Base-by-base conservation (phyloP, 2,329 filamentous ascomycete species). In the Fusarium xylarioides region DNA sequence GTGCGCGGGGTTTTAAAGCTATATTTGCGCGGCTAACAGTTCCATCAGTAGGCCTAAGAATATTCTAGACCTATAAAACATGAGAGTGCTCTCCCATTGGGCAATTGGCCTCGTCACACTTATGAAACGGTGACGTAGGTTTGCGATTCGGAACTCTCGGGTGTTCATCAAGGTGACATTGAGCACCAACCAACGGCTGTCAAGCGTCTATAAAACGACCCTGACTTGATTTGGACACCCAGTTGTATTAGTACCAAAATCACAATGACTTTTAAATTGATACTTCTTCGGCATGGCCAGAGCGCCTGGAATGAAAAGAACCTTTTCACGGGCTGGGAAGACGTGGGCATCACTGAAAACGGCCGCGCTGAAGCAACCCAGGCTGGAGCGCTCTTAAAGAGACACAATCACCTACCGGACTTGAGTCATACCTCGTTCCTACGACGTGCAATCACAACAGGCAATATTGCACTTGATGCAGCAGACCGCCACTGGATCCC, bases 221-320 rank as follows among this genome's bases (percentile, higher is more conserved):
- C 7, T n/a, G 10, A 4, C 6, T 37, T 16, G 5, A 34, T 0
- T 1, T 1, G 1, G n/a, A 28, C 7, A 9, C 34, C 19, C 5
- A 4, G 9, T 11, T 4, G 7, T 21, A n/a, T 5, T 3, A 16
- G 2, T 16, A 5, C 4, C 14, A 4, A 16, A 12, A 21, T 28
- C 34, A 53, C 10, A 26, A 37, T 53, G 50, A 9, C 7, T 21
- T 28, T 53, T 1, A 28, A 37, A 28, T 16, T 53, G 4, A 53
- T 53, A 28, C 34, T 53, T 10, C 23, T 53, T 12, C 50, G 50
- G 1, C 50, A 53, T 18, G 50, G 50, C 1, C 50, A 53, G 7
- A 53, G 50, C 19, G 28, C 50, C 4, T 37, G 50, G 50, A 53
- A 53, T 37, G 50, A 53, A 11, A 53, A 37, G 7, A 53, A 53